A percentile compares a stretch with the other conserved stretches of the same genome.
Conservation (phyloP, 768 basidiomycete species). For the Bullera alba region DNA sequence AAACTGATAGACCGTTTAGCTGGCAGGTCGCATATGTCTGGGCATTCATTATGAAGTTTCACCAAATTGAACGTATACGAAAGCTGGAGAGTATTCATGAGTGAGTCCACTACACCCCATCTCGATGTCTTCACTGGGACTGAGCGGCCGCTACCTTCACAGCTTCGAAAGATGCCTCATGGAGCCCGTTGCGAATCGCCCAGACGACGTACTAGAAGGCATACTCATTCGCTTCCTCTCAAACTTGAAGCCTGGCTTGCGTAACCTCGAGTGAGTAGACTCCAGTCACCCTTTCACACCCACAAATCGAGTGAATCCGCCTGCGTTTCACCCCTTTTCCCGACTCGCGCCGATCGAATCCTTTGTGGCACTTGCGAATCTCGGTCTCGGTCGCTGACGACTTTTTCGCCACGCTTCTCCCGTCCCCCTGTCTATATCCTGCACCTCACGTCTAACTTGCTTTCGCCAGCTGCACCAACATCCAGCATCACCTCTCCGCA, state of each 20-base stretch:
- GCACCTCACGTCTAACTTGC: background rate
- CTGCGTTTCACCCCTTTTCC: background rate
- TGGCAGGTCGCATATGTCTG: constrained; percentile 6
- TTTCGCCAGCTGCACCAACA: constrained; percentile 23
- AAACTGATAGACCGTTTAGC: background rate
- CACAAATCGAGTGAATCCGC: background rate
- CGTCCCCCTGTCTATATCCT: background rate
- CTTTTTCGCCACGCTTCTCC: no score
- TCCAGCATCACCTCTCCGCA: constrained; percentile 27
- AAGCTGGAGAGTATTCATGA: constrained; percentile 7
- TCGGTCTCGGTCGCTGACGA: no score
- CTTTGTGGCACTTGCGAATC: background rate
- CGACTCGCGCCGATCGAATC: background rate
- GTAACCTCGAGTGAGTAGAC: constrained; percentile 29
- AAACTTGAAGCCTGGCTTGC: constrained; percentile 32
- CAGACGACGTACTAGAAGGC: constrained; percentile 36
- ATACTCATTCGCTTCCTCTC: constrained; percentile 30
- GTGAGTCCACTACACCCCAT: constrained; percentile 8
- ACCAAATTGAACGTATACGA: background rate
- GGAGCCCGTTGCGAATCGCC: constrained; percentile 35
- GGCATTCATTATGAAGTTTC: constrained; percentile 3
- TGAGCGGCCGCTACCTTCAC: background rate
- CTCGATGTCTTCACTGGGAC: background rate
- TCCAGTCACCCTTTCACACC: background rate
- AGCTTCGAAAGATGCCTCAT: constrained; percentile 30